phyloP scores from a whole-genome alignment of 257 asterid genomes.

The Mitragyna speciosa region DNA sequence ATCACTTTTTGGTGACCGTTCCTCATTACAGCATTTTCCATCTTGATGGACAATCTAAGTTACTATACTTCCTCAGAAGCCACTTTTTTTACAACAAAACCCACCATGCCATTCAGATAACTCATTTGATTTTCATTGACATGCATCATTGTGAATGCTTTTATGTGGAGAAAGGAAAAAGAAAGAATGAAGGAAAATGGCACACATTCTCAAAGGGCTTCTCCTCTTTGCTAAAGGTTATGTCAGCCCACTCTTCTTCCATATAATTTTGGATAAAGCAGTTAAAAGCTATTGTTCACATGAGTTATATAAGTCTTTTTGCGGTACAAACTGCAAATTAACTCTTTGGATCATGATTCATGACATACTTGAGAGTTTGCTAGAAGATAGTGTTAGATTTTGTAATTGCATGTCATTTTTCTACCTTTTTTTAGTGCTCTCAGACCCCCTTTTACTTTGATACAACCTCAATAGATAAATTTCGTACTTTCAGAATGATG shows the following conservation, averaged over 20 bases:
- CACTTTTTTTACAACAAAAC: background rate
- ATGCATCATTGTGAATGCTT: background rate
- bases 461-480: background rate
- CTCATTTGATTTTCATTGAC: background rate
- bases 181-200: background rate
- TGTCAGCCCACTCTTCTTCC: background rate
- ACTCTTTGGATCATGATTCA: slow-evolving; percentile 6
- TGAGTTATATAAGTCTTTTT: background rate
- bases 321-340: background rate
- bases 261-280: slow-evolving; percentile 4
- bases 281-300: slow-evolving; percentile 7
- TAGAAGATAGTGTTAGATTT: background rate
- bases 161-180: background rate
- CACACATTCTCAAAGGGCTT: background rate
- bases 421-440: background rate
- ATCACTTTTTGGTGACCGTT: too few relatives aligned
- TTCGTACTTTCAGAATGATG: background rate
- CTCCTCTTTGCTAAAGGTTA: background rate
- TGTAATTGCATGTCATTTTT: too few relatives aligned
- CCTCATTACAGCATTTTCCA: too few relatives aligned
- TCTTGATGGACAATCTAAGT: too few relatives aligned
- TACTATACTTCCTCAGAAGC: too few relatives aligned
- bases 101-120: background rate
- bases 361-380: slow-evolving; percentile 1
- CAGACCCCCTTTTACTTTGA: background rate